Percentiles rank a stretch among this genome's conserved stretches.
phyloP scores from a whole-genome alignment of 768 basidiomycete genomes.

The Mycena vulgaris region DNA sequence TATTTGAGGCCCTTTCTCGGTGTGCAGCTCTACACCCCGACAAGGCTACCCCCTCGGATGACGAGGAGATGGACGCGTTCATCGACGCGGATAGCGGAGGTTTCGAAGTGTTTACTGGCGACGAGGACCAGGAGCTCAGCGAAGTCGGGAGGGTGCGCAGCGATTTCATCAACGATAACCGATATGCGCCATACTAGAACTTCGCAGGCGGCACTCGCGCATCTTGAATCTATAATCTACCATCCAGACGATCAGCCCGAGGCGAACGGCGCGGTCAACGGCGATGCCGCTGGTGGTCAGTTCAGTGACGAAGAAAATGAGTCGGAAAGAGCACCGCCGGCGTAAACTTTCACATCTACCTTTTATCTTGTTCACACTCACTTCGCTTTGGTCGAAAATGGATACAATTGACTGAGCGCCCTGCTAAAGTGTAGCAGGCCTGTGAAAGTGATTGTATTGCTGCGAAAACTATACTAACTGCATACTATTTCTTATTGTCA shows the following conservation, averaged over 20 bases:
- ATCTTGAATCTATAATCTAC: conserved; percentile 87
- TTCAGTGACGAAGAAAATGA: conserved; percentile 28
- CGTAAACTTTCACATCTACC: not conserved
- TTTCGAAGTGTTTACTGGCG: conserved; percentile 71
- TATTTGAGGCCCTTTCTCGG: conserved; percentile 88
- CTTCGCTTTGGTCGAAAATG: no score
- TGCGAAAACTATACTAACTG: not conserved
- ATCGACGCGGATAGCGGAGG: conserved; percentile 63
- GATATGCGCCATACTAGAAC: conserved; percentile 90
- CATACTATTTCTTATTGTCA: conserved; percentile 19
- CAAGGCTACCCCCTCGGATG: conserved; percentile 64
- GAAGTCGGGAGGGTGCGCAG: conserved; percentile 96
- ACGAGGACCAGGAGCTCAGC: conserved; percentile 81
- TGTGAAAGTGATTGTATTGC: no score
- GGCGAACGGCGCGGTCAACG: conserved; percentile 22
- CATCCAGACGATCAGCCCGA: conserved; percentile 54
- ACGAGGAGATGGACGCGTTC: conserved; percentile 68
- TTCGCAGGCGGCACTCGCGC: conserved; percentile 82
- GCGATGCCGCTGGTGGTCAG: conserved; percentile 12
- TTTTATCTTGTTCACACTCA: not conserved
- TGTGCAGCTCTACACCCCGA: conserved; percentile 93
- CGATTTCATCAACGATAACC: conserved; percentile 82
- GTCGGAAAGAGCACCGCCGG: not conserved
- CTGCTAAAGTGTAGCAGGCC: no score
- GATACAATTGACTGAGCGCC: no score